phyloP scores from a whole-genome alignment of 768 basidiomycete genomes.

The Gloeostereum incarnatum region DNA sequence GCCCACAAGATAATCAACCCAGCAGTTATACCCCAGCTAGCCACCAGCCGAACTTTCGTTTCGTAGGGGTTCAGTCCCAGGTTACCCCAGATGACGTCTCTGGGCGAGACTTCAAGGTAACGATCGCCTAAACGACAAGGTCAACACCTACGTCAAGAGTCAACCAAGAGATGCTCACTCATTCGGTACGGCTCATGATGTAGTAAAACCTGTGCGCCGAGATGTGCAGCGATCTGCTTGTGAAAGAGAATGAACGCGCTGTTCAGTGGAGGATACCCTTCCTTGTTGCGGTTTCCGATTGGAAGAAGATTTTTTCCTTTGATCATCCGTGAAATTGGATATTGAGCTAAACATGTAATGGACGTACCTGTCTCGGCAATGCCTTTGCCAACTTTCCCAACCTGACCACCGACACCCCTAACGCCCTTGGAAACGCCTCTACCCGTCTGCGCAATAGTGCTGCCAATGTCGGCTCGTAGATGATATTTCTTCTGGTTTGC shows the following conservation, averaged over 20 bases:
- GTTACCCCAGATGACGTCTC: conserved; percentile 90
- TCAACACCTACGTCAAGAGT: neutral
- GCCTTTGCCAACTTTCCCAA: conserved; percentile 3
- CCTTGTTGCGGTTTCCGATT: conserved; percentile 1
- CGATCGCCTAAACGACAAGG: conserved; percentile 29
- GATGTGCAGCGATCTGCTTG: conserved; percentile 86
- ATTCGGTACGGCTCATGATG: conserved; percentile 84
- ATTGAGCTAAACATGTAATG: no score
- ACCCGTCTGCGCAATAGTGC: no score
- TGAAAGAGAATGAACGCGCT: conserved; percentile 89
- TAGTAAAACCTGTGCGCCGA: conserved; percentile 65
- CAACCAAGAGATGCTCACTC: conserved; percentile 24
- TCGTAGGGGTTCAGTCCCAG: conserved; percentile 88
- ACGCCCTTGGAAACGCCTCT: no score
- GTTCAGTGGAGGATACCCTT: conserved; percentile 48
- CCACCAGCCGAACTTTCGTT: conserved; percentile 49
- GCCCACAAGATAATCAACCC: conserved; percentile 85
- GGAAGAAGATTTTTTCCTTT: no score
- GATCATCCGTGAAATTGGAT: no score
- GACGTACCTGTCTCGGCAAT: no score
- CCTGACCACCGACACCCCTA: conserved; percentile 3
- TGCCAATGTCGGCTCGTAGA: no score
- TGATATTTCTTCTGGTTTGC: no score
- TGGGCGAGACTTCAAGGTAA: conserved; percentile 76
- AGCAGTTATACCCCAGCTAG: conserved; percentile 69